Base-by-base conservation (phyloP, 2,329 filamentous ascomycete genomes). In the Penicillium sp. region DNA sequence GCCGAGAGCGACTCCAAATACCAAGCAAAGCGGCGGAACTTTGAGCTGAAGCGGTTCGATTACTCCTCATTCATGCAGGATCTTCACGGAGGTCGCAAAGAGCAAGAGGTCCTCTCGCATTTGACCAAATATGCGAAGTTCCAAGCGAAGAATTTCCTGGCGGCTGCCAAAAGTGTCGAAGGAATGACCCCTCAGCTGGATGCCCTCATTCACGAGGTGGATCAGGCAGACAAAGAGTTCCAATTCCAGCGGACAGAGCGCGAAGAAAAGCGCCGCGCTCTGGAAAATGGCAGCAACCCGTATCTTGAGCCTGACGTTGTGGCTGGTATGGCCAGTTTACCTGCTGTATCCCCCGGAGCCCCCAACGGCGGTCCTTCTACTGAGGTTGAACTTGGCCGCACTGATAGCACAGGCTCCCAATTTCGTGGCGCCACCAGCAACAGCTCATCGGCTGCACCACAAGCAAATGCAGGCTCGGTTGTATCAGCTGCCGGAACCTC, bases 31-130 rank as follows among this genome's bases (percentile, higher is more conserved):
- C 83, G 91, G 58, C 85, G 89, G 37, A 95, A 90, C 60, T 99
- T 99, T 64, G 93, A 99, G 74, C 79, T 99, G 49, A 96, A 95
- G 74, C 86, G 95, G 9, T 99, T 99, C 64, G 95, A 99, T 70
- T 99, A 99, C 69, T 97, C 92, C 3, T 95, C 89, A 12, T 99
- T 97, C 66, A 95, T 99, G 88, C 92, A 97, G 64, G 93, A 99
- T 74, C 78, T 99, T n/a, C 93, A 97, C 56, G 93, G 93, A 27
- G 93, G 93, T n/a, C 86, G 93, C 55, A 99, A 97, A 68, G 93
- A 99, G 63, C 93, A 97, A 65, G 93, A 99, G 68, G 88, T 99
- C 4, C 73, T 99, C 27, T 97, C 92, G 1, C 88, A 96, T 65
- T 78, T 99, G 28, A 99, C 93, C 1, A 92, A 87, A 66, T 99